Base-by-base conservation (phyloP, 768 basidiomycete genomes). In the Pleurotus salmoneostramineus region DNA sequence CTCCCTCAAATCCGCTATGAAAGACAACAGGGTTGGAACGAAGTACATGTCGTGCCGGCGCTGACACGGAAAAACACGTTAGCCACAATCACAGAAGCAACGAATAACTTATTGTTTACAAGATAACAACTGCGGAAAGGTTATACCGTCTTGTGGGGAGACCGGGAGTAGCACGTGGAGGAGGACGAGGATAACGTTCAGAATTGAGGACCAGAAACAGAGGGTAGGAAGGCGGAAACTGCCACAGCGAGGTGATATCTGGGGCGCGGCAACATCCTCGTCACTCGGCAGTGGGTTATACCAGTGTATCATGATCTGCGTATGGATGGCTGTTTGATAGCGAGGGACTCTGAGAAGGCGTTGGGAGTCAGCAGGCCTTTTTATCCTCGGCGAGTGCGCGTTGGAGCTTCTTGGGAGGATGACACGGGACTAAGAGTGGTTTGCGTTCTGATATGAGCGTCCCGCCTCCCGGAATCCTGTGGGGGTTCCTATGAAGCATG, bases 41-140 rank as follows among this genome's bases (percentile, higher is more conserved):
- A 10, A 64, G 43, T 6, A 56, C 49, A 34, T 56, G 54, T 32
- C 60, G 51, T 4, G 61, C 64, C 4, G 64, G 63, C 0, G 64
- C 64, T 65, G 17, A 27, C 3, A 27, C 21, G 21, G 21, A 27
- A 27, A 27, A 27, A 27, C 1, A 27, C 21, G 21, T 27, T 27
- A 3, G 21, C 21, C 21, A 27, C 21, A 27, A 27, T 27, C 21
- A 27, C 21, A 27, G 21, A 27, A 27, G 21, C 21, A 27, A 45
- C 6, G 44, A 17, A 15, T 17, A 11, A 45, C 37, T n/a, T 11
- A 45, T 15, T 45, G 44, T 34, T 5, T 49, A 49, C 48, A 49
- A 34, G 27, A 49, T 17, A 49, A 8, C 7, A 49, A 3, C 27
- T 49, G 48, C 8, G 48, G 48, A 32, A 34, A 34, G 27, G 33